phyloP scores from a whole-genome alignment of 441 rosid genomes.

The Adansonia rubrostipa region DNA sequence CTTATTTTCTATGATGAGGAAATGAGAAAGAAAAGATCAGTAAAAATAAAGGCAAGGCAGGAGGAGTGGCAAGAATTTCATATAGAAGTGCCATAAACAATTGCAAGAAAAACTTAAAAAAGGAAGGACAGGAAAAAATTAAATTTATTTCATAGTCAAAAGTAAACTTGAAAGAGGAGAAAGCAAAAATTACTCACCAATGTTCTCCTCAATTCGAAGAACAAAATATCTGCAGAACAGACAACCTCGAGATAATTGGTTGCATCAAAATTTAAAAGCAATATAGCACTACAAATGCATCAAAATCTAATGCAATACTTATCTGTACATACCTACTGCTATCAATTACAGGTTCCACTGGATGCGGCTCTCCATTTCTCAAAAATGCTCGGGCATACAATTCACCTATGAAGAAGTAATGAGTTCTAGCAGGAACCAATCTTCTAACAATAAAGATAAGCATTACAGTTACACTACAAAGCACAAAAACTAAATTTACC shows the following conservation, averaged over 20 bases:
- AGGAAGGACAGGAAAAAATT: background rate
- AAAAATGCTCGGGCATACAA: conserved; percentile 91
- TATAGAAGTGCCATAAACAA: background rate
- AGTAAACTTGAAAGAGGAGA: conserved; percentile 22
- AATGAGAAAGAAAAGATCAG: background rate
- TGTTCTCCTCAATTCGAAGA: conserved; percentile 91
- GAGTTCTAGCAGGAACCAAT: conserved; percentile 20
- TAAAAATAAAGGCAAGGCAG: background rate
- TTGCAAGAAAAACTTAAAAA: background rate
- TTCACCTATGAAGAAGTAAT: conserved; percentile 53
- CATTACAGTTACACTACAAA: conserved; percentile 14
- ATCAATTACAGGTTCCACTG: conserved; percentile 94
- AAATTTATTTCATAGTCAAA: conserved; percentile 16
- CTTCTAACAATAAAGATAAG: background rate
- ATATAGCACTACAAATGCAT: background rate
- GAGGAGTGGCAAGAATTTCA: conserved; percentile 3
- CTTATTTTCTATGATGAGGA: background rate
- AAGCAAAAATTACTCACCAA: conserved; percentile 54
- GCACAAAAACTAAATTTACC: conserved; percentile 41
- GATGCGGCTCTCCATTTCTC: conserved; percentile 90
- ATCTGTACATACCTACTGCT: conserved; percentile 77
- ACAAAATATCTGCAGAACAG: conserved; percentile 89
- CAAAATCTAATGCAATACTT: background rate
- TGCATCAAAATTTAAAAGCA: conserved; percentile 23
- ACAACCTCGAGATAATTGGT: conserved; percentile 23